phyloP scores from a whole-genome alignment of 306 rosid species.

The Cicer pinnatifidum region DNA sequence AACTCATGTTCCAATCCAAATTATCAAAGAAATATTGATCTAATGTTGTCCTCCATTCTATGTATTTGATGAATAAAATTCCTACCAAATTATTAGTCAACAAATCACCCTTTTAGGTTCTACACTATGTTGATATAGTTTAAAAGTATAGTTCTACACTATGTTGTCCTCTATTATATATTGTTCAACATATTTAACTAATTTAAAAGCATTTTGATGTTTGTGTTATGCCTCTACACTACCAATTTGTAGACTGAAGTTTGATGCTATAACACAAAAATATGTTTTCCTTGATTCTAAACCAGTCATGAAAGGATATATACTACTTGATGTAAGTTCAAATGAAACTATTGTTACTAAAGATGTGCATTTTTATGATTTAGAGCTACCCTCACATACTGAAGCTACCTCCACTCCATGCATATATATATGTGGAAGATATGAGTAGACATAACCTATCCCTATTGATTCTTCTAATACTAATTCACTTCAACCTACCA shows the following conservation, averaged over 20 bases:
- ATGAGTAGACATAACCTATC: too few species aligned
- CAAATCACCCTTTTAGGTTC: neutral
- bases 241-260: neutral
- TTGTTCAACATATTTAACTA: neutral
- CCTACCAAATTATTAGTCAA: neutral
- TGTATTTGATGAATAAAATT: neutral
- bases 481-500: too few species aligned
- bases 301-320: neutral
- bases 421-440: too few species aligned
- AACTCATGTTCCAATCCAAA: neutral
- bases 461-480: too few species aligned
- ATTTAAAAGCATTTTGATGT: neutral
- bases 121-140: neutral
- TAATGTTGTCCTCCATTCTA: neutral
- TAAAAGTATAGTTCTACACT: too few species aligned
- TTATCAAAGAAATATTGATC: neutral
- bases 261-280: neutral
- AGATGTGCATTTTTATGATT: neutral
- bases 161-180: too few species aligned
- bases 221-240: neutral
- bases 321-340: neutral
- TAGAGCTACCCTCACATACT: neutral
- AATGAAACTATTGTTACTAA: neutral
- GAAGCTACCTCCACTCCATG: too few species aligned
- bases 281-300: neutral